A percentile compares a stretch with the other conserved stretches of the same genome.
Evolutionary conservation across 2,329 filamentous ascomycete genomes (phyloP).

Genomic region (Monilinia vaccinii-corymbosi): DNA sequence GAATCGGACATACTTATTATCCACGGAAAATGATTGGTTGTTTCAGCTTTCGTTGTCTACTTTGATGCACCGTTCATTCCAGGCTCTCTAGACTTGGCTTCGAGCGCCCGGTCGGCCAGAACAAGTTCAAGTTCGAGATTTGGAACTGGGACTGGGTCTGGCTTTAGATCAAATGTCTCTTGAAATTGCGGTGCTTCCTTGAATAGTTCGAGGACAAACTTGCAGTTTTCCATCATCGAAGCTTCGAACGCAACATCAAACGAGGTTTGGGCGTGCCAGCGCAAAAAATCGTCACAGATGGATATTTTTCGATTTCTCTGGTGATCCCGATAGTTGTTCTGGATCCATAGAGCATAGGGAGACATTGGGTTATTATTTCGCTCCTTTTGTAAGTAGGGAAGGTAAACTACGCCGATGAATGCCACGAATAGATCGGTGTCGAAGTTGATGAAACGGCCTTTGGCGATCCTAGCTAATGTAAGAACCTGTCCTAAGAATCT

Average conservation of each 20-base stretch:
- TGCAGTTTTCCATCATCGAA: not conserved
- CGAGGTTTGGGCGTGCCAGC: rapidly evolving
- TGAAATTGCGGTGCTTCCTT: rapidly evolving
- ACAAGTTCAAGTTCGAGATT: not conserved
- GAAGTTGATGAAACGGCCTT: too few species aligned
- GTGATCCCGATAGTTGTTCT: not conserved
- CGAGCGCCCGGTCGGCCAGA: not conserved
- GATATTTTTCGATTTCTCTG: not conserved
- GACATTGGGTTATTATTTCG: not conserved
- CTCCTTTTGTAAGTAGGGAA: not conserved
- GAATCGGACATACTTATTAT: not conserved
- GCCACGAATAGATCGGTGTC: not conserved
- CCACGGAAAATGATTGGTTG: not conserved
- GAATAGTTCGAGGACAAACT: not conserved
- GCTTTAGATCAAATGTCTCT: too few species aligned
- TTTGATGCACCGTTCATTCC: not conserved
- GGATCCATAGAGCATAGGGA: not conserved
- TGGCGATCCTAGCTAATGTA: not conserved
- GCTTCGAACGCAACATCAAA: not conserved
- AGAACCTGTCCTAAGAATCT: not conserved
- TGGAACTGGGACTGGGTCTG: not conserved
- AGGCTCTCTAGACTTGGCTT: not conserved
- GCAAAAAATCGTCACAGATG: not conserved
- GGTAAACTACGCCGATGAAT: not conserved
- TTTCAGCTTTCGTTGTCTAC: not conserved